phyloP scores from a whole-genome alignment of 306 rosid genomes.

The Casuarina cunninghamiana region DNA sequence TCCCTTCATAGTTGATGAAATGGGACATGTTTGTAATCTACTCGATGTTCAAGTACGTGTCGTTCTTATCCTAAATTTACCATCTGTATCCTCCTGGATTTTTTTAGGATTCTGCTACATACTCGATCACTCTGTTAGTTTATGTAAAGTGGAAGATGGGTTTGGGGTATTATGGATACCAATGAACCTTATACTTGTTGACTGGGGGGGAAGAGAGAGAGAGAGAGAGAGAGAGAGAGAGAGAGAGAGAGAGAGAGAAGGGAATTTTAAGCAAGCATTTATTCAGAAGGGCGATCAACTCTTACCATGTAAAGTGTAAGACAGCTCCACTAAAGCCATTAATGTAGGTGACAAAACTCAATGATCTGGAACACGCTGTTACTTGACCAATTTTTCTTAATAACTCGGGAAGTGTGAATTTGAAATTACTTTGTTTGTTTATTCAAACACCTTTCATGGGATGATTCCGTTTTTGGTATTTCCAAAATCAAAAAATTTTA shows the following conservation, averaged over 20 bases:
- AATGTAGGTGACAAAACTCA: background rate
- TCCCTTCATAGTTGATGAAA: slow-evolving; percentile 70
- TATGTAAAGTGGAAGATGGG: background rate
- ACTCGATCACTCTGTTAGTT: slow-evolving; percentile 1
- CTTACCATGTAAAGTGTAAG: background rate
- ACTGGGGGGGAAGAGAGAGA: background rate
- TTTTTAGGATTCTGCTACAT: background rate
- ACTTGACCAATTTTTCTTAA: background rate
- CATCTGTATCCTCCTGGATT: slow-evolving; percentile 19
- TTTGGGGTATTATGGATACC: background rate
- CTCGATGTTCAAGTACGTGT: slow-evolving; percentile 75
- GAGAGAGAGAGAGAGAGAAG: background rate
- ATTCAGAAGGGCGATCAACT: background rate
- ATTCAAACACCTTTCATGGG: background rate
- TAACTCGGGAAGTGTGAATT: background rate
- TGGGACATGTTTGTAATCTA: slow-evolving; percentile 76
- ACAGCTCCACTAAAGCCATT: background rate
- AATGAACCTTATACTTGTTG: background rate
- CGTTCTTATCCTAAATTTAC: slow-evolving; percentile 16
- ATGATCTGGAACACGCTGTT: background rate
- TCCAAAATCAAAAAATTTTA: background rate
- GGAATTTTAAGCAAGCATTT: background rate
- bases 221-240: too few relatives aligned
- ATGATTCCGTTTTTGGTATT: background rate
- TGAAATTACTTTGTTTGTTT: background rate